Evolutionary conservation across 345 rosid species (phyloP).

Genomic region (Cardiospermum halicacabum): DNA sequence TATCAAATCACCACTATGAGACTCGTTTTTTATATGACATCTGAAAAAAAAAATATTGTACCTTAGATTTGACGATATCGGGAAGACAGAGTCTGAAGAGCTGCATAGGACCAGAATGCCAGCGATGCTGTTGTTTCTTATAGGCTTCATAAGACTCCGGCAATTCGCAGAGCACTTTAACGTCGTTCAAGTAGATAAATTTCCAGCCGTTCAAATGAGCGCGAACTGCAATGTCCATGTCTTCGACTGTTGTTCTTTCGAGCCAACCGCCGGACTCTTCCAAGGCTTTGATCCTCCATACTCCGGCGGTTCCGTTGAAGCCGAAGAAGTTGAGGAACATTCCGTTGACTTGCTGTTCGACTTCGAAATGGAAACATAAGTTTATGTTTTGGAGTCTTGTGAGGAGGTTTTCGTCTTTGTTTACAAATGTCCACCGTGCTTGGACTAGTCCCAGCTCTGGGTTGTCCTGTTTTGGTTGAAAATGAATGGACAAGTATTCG

Average conservation of each 20-base stretch:
- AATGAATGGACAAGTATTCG: too few species aligned
- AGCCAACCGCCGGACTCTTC: conserved; percentile 94
- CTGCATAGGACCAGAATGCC: conserved; percentile 99
- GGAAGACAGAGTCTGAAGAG: conserved; percentile 80
- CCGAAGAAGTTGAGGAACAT: conserved; percentile 76
- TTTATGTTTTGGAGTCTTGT: conserved; percentile 89
- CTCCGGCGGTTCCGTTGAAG: conserved; percentile 92
- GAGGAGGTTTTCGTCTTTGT: conserved; percentile 88
- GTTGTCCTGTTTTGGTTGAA: conserved; percentile 51
- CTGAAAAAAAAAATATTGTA: too few species aligned
- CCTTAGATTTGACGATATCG: conserved; percentile 71
- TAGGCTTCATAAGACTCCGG: conserved; percentile 90
- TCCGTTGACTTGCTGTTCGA: conserved; percentile 89
- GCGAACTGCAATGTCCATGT: conserved; percentile 90
- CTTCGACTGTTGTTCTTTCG: conserved; percentile 89
- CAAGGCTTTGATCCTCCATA: conserved; percentile 82
- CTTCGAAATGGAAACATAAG: conserved; percentile 88
- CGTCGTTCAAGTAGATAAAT: conserved; percentile 75
- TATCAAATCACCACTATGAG: too few species aligned
- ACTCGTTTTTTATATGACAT: too few species aligned
- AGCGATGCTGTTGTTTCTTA: conserved; percentile 84
- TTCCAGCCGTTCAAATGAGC: conserved; percentile 91
- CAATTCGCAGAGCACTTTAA: conserved; percentile 68
- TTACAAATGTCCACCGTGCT: conserved; percentile 87
- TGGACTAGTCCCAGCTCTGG: conserved; percentile 80